phyloP scores from a whole-genome alignment of 306 rosid genomes.

The Lithocarpus polystachyus region DNA sequence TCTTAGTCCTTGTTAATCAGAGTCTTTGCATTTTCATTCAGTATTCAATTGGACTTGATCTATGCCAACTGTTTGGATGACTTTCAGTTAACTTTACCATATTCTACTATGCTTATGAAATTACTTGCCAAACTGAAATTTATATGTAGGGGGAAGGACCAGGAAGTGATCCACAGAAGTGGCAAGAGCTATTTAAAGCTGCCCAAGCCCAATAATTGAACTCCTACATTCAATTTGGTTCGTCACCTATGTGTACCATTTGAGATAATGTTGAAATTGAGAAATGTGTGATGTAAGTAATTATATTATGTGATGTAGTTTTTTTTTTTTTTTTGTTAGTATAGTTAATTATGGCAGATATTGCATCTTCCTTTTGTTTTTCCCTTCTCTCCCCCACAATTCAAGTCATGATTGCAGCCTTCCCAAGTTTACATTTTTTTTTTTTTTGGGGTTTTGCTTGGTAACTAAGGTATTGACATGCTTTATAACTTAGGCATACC shows the following conservation, averaged over 20 bases:
- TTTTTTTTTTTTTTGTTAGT: too few species aligned
- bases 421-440: too few species aligned
- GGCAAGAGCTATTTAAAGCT: slow-evolving; percentile 65
- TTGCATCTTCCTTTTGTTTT: neutral
- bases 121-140: neutral
- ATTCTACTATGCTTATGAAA: neutral
- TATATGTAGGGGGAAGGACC: slow-evolving; percentile 87
- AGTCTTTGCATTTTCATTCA: neutral
- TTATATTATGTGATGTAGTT: neutral
- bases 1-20: neutral
- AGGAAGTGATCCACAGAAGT: slow-evolving; percentile 61
- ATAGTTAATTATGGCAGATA: neutral
- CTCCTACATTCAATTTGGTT: neutral
- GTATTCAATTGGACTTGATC: neutral
- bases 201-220: slow-evolving; percentile 25
- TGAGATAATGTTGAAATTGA: neutral
- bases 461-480: too few species aligned
- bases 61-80: neutral
- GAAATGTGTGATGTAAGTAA: neutral
- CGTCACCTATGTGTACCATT: neutral
- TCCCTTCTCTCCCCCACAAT: too few species aligned
- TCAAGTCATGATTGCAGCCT: too few species aligned
- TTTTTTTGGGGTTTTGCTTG: too few species aligned
- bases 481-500: too few species aligned
- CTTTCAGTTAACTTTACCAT: neutral